Conservation (phyloP, 768 basidiomycete species). For the Strobilomyces echinocephalus region DNA sequence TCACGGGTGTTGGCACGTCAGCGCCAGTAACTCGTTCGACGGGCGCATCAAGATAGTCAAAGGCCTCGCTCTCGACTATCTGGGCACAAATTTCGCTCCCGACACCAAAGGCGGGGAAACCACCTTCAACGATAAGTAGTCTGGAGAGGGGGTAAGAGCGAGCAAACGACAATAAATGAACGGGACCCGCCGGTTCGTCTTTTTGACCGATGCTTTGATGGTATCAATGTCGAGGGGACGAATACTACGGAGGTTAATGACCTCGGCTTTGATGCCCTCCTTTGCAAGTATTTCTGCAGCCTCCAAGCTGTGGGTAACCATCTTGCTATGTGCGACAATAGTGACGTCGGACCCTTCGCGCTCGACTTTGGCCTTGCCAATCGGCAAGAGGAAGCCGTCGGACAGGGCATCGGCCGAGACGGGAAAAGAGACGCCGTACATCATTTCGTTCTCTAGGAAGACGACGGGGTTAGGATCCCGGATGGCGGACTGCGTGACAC, state of each 20-base stretch:
- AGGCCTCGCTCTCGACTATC: slow-evolving; percentile 95
- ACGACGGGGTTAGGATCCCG: slow-evolving; percentile 98
- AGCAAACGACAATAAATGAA: not conserved
- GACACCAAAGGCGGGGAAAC: slow-evolving; percentile 97
- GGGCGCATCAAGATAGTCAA: slow-evolving; percentile 97
- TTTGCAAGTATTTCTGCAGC: slow-evolving; percentile 91
- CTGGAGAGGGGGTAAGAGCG: slow-evolving; percentile 35
- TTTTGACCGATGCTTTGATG: slow-evolving; percentile 95
- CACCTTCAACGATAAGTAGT: slow-evolving; percentile 92
- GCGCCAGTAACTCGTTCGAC: slow-evolving; percentile 98
- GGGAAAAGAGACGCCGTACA: slow-evolving; percentile 97
- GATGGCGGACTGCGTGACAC: slow-evolving; percentile 69
- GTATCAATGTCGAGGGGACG: slow-evolving; percentile 97
- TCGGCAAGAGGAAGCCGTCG: slow-evolving; percentile 90
- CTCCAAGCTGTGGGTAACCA: slow-evolving; percentile 93
- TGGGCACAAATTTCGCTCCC: slow-evolving; percentile 98
- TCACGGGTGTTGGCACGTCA: slow-evolving; percentile 92
- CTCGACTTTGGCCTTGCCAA: slow-evolving; percentile 97
- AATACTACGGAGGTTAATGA: slow-evolving; percentile 94
- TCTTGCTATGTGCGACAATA: slow-evolving; percentile 95
- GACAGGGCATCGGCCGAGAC: slow-evolving; percentile 94
- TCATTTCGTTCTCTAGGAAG: slow-evolving; percentile 98
- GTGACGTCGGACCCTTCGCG: slow-evolving; percentile 90
- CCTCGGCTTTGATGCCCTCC: slow-evolving; percentile 96
- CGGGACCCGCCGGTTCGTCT: slow-evolving; percentile 80